Percentiles rank a stretch among this genome's conserved stretches.
phyloP scores from a whole-genome alignment of 495 filamentous ascomycete species.

The Xylaria scruposa region DNA sequence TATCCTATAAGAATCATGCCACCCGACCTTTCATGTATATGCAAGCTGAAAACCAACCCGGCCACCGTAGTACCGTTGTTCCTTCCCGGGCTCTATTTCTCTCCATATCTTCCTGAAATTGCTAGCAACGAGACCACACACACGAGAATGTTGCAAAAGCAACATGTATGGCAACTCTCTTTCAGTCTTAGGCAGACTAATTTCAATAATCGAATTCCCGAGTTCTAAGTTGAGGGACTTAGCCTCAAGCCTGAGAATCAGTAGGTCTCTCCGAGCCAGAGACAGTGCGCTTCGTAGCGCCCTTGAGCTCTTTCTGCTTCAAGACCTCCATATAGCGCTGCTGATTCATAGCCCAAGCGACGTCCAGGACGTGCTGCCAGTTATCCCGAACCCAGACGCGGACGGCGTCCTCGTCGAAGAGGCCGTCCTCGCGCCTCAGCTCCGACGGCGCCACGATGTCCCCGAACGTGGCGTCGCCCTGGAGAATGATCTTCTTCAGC shows the following conservation, averaged over 20 bases:
- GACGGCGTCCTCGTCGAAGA: conserved; percentile 45
- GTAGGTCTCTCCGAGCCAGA: background rate
- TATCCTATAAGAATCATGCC: too few relatives aligned
- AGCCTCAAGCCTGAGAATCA: background rate
- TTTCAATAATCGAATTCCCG: background rate
- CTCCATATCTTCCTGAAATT: too few relatives aligned
- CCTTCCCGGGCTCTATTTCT: too few relatives aligned
- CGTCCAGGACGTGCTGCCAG: conserved; percentile 42
- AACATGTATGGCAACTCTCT: background rate
- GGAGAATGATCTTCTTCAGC: conserved; percentile 48
- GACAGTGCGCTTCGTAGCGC: background rate
- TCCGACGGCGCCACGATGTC: conserved; percentile 32
- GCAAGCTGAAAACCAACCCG: too few relatives aligned
- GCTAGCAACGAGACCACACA: too few relatives aligned
- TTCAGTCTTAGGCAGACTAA: background rate
- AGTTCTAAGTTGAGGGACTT: background rate
- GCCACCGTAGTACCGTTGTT: too few relatives aligned
- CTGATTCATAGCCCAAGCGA: conserved; percentile 40
- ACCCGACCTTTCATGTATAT: too few relatives aligned
- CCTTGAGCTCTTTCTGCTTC: conserved; percentile 34
- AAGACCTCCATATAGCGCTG: conserved; percentile 18
- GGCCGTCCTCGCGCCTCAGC: conserved; percentile 41
- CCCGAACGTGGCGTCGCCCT: conserved; percentile 39
- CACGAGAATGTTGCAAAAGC: too few relatives aligned
- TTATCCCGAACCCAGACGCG: conserved; percentile 45